Conservation (phyloP, 108 stramenopile species). For the Chaetoceros muelleri region DNA sequence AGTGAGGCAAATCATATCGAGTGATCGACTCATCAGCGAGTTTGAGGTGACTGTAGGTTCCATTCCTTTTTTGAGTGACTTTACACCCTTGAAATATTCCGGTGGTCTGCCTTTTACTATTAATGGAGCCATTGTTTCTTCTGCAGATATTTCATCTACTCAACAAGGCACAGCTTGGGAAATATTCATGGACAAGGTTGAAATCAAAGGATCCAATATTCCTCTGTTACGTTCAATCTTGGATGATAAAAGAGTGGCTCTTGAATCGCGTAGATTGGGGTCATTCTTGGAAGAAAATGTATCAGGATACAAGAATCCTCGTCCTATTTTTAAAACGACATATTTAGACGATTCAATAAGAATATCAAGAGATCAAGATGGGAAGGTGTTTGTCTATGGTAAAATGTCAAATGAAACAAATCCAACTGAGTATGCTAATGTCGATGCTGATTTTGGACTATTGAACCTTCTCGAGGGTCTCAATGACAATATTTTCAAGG, state of each 20-base stretch:
- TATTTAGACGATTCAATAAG: constrained; percentile 44
- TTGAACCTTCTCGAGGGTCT: constrained; percentile 59
- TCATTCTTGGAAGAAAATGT: constrained; percentile 46
- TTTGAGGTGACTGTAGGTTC: constrained; percentile 79
- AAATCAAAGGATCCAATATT: constrained; percentile 76
- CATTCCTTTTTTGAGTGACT: constrained; percentile 59
- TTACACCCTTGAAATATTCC: constrained; percentile 45
- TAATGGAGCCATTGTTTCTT: constrained; percentile 74
- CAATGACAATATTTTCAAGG: constrained; percentile 62
- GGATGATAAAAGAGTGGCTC: constrained; percentile 34
- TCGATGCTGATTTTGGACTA: constrained; percentile 65
- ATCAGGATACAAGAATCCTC: constrained; percentile 43
- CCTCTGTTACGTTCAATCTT: constrained; percentile 48
- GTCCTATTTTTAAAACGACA: constrained; percentile 51
- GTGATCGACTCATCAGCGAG: constrained; percentile 40
- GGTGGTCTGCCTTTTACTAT: constrained; percentile 71
- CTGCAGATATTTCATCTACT: constrained; percentile 45
- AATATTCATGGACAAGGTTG: constrained; percentile 62
- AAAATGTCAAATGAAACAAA: constrained; percentile 33
- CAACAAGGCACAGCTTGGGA: constrained; percentile 32
- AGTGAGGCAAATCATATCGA: constrained; percentile 63
- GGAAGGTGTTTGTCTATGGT: constrained; percentile 61
- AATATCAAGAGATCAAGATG: constrained; percentile 74
- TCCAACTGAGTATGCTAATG: constrained; percentile 48
- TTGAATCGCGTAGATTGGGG: constrained; percentile 49